Evolutionary conservation across 2,329 filamentous ascomycete genomes (phyloP), one percentile per base, ranked within the genome.

Genomic region (Knoxdaviesia capensis): DNA sequence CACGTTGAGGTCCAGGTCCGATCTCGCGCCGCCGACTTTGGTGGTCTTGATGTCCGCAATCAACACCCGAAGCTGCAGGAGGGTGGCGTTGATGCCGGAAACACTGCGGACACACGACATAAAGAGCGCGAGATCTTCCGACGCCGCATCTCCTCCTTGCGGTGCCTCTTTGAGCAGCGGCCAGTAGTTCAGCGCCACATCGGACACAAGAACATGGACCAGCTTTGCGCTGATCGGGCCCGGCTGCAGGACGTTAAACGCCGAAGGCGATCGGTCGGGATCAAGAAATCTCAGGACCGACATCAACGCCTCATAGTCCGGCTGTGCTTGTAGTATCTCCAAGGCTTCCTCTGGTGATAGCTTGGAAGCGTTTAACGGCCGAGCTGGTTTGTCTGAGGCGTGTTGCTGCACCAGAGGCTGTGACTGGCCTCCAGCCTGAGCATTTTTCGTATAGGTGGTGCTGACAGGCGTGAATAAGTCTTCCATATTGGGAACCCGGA

Each of bases 161-260:
- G 53, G 55, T n/a, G 59, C 61, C 44, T 71, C 67, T 34, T 64
- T 59, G 10, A 88, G 53, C 6, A 74, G 52, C 3, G 65, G 54
- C 88, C 90, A 96, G 58, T 88, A 93, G 53, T 87, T 82, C 1
- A 83, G 81, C 6, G 85, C 63, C 30, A 81, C 86, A 32, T 77
- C 72, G 10, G 71, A 77, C 45, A 92, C 74, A 34, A 98, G 61
- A 3, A 73, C 62, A 52, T 86, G 77, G 41, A 88, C 65, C 32
- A 94, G 72, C 50, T 86, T 81, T 20, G 20, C 20, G 1, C 42
- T 41, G 9, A 10, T 36, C 10, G 41, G 8, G 6, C 38, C 34
- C 30, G 40, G 35, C 31, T 42, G 34, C 9, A 42, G 20, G 31
- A 29, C 11, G 20, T 28, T 6, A 28, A 30, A 10, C 5, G 32